Base-by-base conservation (phyloP, 1,284 basidiomycete genomes). In the Polyporus tsugae region DNA sequence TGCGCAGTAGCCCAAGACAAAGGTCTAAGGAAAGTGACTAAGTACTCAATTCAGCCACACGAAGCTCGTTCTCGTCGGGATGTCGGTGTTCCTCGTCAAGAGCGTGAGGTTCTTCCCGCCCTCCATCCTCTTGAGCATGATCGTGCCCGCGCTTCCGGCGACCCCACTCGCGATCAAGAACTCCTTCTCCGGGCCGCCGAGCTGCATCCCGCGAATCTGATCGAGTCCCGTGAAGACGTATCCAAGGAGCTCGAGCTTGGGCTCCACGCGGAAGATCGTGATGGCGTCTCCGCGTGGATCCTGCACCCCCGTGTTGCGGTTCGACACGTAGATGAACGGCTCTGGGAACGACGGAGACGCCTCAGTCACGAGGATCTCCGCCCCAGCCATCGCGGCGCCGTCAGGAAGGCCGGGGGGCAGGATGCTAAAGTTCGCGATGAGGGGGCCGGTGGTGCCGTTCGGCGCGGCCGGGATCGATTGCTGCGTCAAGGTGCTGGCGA, bases 211-310 rank as follows among this genome's bases (percentile, higher is more conserved):
- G 36, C 90, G 82, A 63, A 91, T 84, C 75, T 90, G 87, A 68
- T 87, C 79, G 60, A 91, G 78, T n/a, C 89, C 88, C 0, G 89
- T 91, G 75, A 84, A 90, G 39, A 90, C 84, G 65, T 89, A 86
- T 22, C 80, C 82, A 19, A 87, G 76, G 46, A 89, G 78, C 68
- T 67, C 63, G 49, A 78, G 75, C 66, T 70, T 53, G 5, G 76
- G 74, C 64, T 74, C 69, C 64, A 78, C 58, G 29, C 70, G 70
- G 73, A 80, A 80, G 68, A 82, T 78, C 35, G 79, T 79, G 68
- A 82, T 80, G 17, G 81, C 75, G 74, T 82, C 81, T 13, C 81
- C 81, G 39, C 75, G 74, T 25, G 79, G 74, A 68, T 80, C 80
- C 64, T 76, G 74, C 60, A 76, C 72, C 59, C 77, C 80, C n/a